A percentile compares a stretch with the other conserved stretches of the same genome.
Evolutionary conservation across 176 grass and related monocot genomes (phyloP).

Genomic region (Oryza punctata): DNA sequence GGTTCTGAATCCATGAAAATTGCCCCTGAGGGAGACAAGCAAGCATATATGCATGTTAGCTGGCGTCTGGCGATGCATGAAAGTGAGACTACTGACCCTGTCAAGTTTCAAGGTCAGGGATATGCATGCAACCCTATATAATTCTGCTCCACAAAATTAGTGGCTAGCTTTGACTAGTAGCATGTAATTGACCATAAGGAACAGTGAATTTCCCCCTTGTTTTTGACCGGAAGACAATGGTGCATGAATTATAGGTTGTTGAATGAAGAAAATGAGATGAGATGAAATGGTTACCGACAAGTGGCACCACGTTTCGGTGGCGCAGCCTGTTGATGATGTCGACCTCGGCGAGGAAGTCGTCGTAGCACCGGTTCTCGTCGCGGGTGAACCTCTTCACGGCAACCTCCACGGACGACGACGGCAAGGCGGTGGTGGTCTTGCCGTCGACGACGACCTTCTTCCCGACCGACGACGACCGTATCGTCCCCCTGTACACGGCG

Average conservation of each 20-base stretch:
- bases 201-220: too few species aligned
- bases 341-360: conserved; percentile 2
- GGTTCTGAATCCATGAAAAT: too few species aligned
- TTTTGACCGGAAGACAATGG: too few species aligned
- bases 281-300: neutral
- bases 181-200: neutral
- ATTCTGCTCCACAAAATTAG: neutral
- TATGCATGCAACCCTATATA: neutral
- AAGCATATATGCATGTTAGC: too few species aligned
- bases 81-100: too few species aligned
- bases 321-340: conserved; percentile 10
- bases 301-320: neutral
- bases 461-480: neutral
- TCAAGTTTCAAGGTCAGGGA: too few species aligned
- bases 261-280: too few species aligned
- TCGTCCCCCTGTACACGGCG: neutral
- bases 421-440: too few species aligned
- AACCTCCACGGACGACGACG: neutral
- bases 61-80: too few species aligned
- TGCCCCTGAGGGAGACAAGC: too few species aligned
- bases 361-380: neutral
- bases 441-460: too few species aligned
- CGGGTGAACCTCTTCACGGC: conserved; percentile 5
- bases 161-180: neutral
- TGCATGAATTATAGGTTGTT: too few species aligned